Evolutionary conservation across 768 basidiomycete genomes (phyloP), one percentile per base, ranked within the genome.

Genomic region (Macrolepiota dolichaula): DNA sequence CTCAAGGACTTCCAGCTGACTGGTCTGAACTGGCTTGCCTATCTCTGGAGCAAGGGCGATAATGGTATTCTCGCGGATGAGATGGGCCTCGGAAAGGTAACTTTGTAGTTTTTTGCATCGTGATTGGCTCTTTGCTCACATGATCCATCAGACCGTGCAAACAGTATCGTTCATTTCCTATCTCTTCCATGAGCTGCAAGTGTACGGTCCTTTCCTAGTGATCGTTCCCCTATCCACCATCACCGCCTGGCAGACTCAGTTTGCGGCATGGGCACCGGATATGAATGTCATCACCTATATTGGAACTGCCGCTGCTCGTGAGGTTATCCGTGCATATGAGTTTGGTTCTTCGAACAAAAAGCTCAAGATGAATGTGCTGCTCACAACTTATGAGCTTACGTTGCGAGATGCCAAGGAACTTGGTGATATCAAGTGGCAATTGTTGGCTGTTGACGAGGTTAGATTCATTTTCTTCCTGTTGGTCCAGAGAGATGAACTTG

Each of bases 1-100:
- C 81, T 98, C 63, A 99, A 99, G 76, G 97, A 98, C 69, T 99
- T 99, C 79, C 97, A 99, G 77, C 80, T 98, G 42, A 97, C 94
- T 2, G 97, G 97, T 24, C 81, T 99, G 64, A 99, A 99, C 71
- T 99, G 97, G 97, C 81, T 99, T n/a, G 90, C 93, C 3, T 98
- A 96, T 73, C 78, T 96, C 15, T 98, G 97, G 97, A 87, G 84
- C 65, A 87, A 93, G 66, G 92, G 92, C 9, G 91, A 96, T 67
- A 98, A 98, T 70, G 97, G 97, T 19, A 97, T 99, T 62, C 77
- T 99, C 37, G 97, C 97, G 0, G 97, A 99, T 69, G 97, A 99
- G 82, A 99, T 98, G 97, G 97, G 97, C 72, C 89, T 99, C 25
- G 97, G 97, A 57, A 99, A 99, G 85, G 84, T 91, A 64, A n/a